phyloP scores from a whole-genome alignment of 2,329 filamentous ascomycete genomes.

The Ilyonectria destructans region DNA sequence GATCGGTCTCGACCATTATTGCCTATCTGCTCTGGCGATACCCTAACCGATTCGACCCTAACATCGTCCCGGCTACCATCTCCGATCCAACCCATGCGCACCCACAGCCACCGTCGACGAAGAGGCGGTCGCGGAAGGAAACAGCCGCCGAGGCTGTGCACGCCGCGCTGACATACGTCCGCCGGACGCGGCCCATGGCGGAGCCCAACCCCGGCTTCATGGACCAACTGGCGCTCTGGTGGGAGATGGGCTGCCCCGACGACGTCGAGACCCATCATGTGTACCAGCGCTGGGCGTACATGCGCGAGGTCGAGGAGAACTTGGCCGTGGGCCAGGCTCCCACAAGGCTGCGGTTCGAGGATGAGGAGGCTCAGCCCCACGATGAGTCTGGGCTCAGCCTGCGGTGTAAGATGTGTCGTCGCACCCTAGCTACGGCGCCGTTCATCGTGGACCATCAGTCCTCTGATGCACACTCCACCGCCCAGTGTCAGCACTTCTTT shows the following conservation, averaged over 20 bases:
- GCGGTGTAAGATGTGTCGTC: slow-evolving; percentile 93
- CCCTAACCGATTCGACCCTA: slow-evolving; percentile 66
- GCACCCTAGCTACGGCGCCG: slow-evolving; percentile 67
- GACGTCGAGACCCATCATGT: slow-evolving; percentile 76
- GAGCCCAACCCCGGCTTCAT: slow-evolving; percentile 96
- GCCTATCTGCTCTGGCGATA: slow-evolving; percentile 87
- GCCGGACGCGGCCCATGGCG: slow-evolving; percentile 80
- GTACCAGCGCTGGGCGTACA: slow-evolving; percentile 83
- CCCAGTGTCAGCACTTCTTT: slow-evolving; percentile 89
- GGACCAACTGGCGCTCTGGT: slow-evolving; percentile 88
- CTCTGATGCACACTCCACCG: slow-evolving; percentile 39
- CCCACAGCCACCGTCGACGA: slow-evolving; percentile 29
- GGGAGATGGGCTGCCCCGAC: slow-evolving; percentile 86
- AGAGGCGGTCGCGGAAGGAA: slow-evolving; percentile 49
- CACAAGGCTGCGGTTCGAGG: slow-evolving; percentile 86
- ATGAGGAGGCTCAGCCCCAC: slow-evolving; percentile 70
- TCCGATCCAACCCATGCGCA: slow-evolving; percentile 36
- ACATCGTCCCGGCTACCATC: slow-evolving; percentile 51
- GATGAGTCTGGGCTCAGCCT: slow-evolving; percentile 61
- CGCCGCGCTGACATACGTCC: slow-evolving; percentile 79
- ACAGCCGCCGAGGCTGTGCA: slow-evolving; percentile 65
- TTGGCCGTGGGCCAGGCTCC: slow-evolving; percentile 85
- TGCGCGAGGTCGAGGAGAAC: slow-evolving; percentile 69
- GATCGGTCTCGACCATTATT: slow-evolving; percentile 87
- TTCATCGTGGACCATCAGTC: slow-evolving; percentile 79